Evolutionary conservation across 2,329 filamentous ascomycete species (phyloP).

Genomic region (Periconia sp.): DNA sequence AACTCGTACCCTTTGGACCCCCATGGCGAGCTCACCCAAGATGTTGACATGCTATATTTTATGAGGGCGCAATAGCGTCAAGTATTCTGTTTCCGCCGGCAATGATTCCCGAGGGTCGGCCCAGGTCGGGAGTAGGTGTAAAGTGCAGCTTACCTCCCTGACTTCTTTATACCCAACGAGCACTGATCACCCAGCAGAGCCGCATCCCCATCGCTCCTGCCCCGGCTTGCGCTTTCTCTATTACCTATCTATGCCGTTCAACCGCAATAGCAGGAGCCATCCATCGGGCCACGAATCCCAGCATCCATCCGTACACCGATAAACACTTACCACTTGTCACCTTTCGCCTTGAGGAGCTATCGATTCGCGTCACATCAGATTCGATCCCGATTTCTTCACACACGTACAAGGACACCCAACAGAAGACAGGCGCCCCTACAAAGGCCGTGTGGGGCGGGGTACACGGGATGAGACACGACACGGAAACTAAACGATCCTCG

Average conservation of each 20-base stretch:
- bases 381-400: background rate
- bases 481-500: background rate
- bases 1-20: background rate
- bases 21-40: too few species aligned
- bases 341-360: background rate
- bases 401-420: background rate
- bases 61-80: too few species aligned
- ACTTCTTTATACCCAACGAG: constrained; percentile 15
- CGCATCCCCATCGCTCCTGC: constrained; percentile 14
- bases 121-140: background rate
- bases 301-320: background rate
- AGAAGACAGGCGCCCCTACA: background rate
- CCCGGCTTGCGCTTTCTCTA: background rate
- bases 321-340: background rate
- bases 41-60: too few species aligned
- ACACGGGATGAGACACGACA: background rate
- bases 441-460: background rate
- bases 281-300: background rate
- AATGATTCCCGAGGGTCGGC: constrained; percentile 5
- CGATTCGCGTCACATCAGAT: background rate
- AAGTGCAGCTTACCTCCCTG: constrained; percentile 10
- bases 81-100: constrained; percentile 4
- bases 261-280: background rate
- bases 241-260: background rate
- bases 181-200: constrained; percentile 15